These are phyloP conservation scores for Candida manassasensis DNA, from an alignment of 805 yeast genomes.

Conservation along the genomic window DNA sequence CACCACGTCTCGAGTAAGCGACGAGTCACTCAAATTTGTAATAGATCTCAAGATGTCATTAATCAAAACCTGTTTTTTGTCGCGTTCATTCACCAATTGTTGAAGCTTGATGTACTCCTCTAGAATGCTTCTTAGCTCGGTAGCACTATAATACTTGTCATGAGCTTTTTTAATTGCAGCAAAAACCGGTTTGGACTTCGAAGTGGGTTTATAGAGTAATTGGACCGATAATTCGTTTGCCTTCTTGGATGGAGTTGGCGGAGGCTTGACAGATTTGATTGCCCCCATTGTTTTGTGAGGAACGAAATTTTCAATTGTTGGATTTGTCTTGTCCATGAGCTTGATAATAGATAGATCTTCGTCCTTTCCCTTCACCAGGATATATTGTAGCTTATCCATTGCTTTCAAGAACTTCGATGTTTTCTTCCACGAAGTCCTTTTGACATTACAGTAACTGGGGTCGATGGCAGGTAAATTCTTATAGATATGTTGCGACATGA, in stretches of 20 bases:
- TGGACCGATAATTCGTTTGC: constrained; percentile 25
- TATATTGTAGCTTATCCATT: constrained; percentile 70
- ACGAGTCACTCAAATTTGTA: constrained; percentile 25
- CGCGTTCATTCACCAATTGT: constrained; percentile 45
- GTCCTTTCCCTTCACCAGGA: constrained; percentile 77
- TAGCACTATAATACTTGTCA: constrained; percentile 43
- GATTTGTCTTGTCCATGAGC: constrained; percentile 41
- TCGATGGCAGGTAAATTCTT: constrained; percentile 72
- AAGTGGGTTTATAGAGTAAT: constrained; percentile 55
- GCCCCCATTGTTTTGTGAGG: constrained; percentile 47
- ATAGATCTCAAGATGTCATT: constrained; percentile 51
- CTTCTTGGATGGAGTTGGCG: constrained; percentile 20
- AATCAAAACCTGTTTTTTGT: constrained; percentile 50
- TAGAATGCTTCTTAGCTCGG: constrained; percentile 51
- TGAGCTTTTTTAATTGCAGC: constrained; percentile 35
- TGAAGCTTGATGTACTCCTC: constrained; percentile 52
- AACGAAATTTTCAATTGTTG: constrained; percentile 54
- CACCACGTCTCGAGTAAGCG: constrained; percentile 39
- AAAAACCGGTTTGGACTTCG: constrained; percentile 43
- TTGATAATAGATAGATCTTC: constrained; percentile 66
- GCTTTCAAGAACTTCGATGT: constrained; percentile 79
- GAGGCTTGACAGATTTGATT: constrained; percentile 8
- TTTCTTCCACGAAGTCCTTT: constrained; percentile 86
- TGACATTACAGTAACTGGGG: constrained; percentile 49
- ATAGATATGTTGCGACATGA: constrained; percentile 66